These are phyloP conservation scores for Globisporangium paddicum DNA, from an alignment of 352 stramenopile species.

Conservation along the genomic window DNA sequence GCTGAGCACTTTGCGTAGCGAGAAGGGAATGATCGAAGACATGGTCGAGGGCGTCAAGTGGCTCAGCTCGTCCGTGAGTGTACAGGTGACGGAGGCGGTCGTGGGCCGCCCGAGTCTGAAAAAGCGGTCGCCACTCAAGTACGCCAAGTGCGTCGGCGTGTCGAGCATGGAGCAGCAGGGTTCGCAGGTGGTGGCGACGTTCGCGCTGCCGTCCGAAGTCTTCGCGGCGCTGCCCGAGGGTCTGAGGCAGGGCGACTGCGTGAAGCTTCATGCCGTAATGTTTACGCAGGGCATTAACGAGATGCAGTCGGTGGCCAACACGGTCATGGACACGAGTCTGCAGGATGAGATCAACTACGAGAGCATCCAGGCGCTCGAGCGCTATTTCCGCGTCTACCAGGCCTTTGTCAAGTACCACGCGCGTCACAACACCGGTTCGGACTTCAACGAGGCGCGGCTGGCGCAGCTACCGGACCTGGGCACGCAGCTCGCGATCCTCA, in stretches of 20 bases:
- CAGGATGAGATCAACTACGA: constrained; percentile 86
- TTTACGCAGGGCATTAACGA: constrained; percentile 93
- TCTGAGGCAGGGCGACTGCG: constrained; percentile 54
- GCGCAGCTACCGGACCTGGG: constrained; percentile 47
- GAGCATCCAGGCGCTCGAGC: constrained; percentile 57
- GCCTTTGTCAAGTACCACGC: constrained; percentile 39
- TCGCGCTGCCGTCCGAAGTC: constrained; percentile 53
- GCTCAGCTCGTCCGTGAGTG: constrained; percentile 73
- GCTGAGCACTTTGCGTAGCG: constrained; percentile 90
- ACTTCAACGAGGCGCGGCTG: constrained; percentile 17
- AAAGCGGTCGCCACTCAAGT: constrained; percentile 42
- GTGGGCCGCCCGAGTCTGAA: constrained; percentile 25
- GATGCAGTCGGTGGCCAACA: constrained; percentile 91
- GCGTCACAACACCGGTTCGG: constrained; percentile 10
- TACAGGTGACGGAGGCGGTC: constrained; percentile 40
- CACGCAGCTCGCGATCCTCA: constrained; percentile 50
- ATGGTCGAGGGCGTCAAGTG: constrained; percentile 85
- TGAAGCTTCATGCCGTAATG: constrained; percentile 77
- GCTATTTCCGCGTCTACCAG: constrained; percentile 79
- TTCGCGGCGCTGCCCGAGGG: constrained; percentile 56
- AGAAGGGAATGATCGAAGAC: constrained; percentile 96
- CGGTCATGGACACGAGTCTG: constrained; percentile 73
- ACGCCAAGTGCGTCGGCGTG: constrained; percentile 74
- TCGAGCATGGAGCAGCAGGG: constrained; percentile 38
- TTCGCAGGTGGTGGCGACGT: constrained; percentile 61